Base-by-base conservation (phyloP, 805 yeast genomes). In the Saccharomycopsis capsularis region DNA sequence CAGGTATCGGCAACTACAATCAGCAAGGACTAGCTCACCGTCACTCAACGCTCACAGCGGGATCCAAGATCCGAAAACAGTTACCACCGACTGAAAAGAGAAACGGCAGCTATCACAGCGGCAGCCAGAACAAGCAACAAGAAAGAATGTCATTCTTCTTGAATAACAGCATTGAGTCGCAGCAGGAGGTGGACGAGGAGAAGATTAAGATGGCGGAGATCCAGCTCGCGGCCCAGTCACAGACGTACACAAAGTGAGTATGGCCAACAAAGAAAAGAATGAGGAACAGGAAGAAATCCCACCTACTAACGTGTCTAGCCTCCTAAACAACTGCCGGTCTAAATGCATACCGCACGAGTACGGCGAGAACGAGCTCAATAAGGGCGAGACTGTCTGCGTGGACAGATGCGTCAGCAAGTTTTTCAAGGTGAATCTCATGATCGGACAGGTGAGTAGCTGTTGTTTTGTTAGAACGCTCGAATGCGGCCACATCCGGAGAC, bases 271-370 rank as follows among this genome's bases (percentile, higher is more conserved):
- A 41, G 15, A 29, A 19, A 15, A 34, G 6, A 16, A 34, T 11
- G 18, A 34, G n/a, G n/a, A n/a, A n/a, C n/a, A n/a, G n/a, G n/a
- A n/a, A n/a, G n/a, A n/a, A n/a, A n/a, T n/a, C n/a, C n/a, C n/a
- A n/a, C n/a, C n/a, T 34, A 34, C 38, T 34, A 34, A 34, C 19
- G 15, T 3, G 16, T 1, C 13, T 58, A 71, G 75, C 39, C 71
- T 90, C 55, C 68, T 85, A 32, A 64, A 68, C 32, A 71, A 75
- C 3, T 91, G 98, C 63, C 70, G 42, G n/a, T 2, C 64, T 50
- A 93, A 93, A 64, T 93, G 99, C 65, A 74, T 93, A 37, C 82
- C 84, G n/a, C 77, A 72, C n/a, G 85, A 82, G 55, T 90, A 85
- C 65, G 86, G 87, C 15, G 98, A 91, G 58, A 73, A 77, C 7